Conservation (phyloP, 768 basidiomycete genomes). For the Psilocybe cubensis region DNA sequence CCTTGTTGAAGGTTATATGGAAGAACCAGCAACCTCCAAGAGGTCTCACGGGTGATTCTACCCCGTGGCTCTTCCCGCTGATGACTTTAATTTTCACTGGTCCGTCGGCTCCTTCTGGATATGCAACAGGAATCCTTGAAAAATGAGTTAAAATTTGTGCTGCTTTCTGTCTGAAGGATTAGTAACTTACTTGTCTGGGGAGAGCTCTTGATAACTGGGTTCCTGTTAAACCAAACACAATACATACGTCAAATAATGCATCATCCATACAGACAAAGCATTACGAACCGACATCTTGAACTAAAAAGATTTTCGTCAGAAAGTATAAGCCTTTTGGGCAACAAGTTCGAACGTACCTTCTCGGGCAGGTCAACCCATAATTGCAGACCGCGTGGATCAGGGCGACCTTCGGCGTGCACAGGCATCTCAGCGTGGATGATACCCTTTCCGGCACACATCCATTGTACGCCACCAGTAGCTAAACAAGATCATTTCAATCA, state of each 20-base stretch:
- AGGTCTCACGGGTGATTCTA: slow-evolving; percentile 86
- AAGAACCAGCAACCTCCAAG: slow-evolving; percentile 96
- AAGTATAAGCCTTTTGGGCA: background rate
- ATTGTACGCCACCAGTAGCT: slow-evolving; percentile 87
- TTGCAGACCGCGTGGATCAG: slow-evolving; percentile 84
- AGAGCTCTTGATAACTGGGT: slow-evolving; percentile 85
- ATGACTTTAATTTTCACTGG: slow-evolving; percentile 80
- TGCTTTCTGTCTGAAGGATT: background rate
- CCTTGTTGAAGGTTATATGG: slow-evolving; percentile 70
- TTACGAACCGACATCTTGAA: slow-evolving; percentile 73
- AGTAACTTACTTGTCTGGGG: slow-evolving; percentile 51
- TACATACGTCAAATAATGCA: no score
- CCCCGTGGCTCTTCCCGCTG: slow-evolving; percentile 85
- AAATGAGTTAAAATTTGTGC: background rate
- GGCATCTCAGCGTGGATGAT: slow-evolving; percentile 93
- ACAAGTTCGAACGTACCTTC: slow-evolving; percentile 39
- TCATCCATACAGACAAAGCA: background rate
- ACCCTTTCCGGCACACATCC: slow-evolving; percentile 88
- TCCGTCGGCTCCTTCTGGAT: slow-evolving; percentile 71
- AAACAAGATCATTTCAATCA: background rate
- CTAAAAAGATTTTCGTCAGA: slow-evolving; percentile 33
- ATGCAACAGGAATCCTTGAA: slow-evolving; percentile 69
- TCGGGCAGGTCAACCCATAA: slow-evolving; percentile 87
- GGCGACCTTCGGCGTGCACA: slow-evolving; percentile 62
- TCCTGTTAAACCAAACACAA: slow-evolving; percentile 40